These are phyloP conservation scores for Clitopilus passeckerianus DNA, from an alignment of 768 basidiomycete species.

Conservation along the genomic window DNA sequence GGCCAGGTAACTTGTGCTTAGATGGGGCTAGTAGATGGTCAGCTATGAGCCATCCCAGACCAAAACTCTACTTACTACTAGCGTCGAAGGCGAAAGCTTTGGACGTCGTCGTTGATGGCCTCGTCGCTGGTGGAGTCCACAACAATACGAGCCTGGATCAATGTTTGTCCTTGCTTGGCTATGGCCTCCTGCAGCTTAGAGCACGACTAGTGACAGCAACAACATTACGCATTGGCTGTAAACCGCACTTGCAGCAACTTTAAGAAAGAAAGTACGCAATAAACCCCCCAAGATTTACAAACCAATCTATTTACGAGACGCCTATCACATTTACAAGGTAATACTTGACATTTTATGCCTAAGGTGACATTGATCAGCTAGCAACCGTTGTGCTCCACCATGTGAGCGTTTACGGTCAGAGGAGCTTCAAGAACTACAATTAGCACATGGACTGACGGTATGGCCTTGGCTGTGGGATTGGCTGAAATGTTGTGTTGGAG, in stretches of 20 bases:
- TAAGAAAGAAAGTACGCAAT: too few relatives aligned
- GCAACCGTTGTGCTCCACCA: not conserved
- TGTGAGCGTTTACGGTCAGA: too few relatives aligned
- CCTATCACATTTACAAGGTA: not conserved
- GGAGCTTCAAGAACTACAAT: too few relatives aligned
- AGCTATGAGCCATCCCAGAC: not conserved
- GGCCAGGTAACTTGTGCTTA: not conserved
- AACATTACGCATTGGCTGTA: too few relatives aligned
- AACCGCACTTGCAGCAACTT: too few relatives aligned
- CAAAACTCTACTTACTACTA: not conserved
- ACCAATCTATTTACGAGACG: not conserved
- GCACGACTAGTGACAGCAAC: too few relatives aligned
- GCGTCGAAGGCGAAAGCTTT: not conserved
- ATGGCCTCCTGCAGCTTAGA: not conserved
- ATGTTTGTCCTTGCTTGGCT: not conserved
- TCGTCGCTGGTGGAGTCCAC: not conserved
- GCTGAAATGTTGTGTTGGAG: too few relatives aligned
- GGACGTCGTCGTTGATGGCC: not conserved
- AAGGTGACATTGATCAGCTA: not conserved
- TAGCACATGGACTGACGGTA: too few relatives aligned
- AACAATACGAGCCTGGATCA: not conserved
- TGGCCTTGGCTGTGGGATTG: too few relatives aligned
- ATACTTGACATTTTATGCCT: not conserved
- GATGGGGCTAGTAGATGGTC: not conserved
- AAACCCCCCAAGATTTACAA: not conserved